These are phyloP conservation scores for Naematelia encephala DNA, from an alignment of 768 basidiomycete species.

Conservation along the genomic window DNA sequence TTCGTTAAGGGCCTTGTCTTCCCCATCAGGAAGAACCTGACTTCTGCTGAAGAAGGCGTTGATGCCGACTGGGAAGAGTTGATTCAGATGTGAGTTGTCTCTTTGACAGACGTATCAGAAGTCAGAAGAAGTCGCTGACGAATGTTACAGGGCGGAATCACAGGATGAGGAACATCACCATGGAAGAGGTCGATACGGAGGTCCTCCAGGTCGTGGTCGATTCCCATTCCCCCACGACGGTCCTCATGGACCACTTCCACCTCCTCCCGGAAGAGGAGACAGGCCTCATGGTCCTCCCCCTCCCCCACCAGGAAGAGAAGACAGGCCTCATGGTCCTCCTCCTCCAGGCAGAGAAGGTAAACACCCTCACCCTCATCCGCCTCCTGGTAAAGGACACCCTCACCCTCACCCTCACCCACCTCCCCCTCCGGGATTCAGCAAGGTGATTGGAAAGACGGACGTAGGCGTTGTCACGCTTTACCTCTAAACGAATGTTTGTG, in stretches of 20 bases:
- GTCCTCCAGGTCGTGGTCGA: too few relatives aligned
- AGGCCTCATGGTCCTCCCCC: neutral
- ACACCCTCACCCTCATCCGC: constrained; percentile 1
- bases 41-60: neutral
- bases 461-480: constrained; percentile 24
- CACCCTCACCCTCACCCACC: constrained; percentile 9
- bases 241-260: neutral
- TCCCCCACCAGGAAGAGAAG: constrained; percentile 1
- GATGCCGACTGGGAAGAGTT: neutral
- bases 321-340: neutral
- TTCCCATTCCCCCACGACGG: too few relatives aligned
- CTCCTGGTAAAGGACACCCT: neutral
- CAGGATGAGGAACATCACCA: neutral
- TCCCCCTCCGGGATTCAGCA: constrained; percentile 20
- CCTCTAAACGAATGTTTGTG: constrained; percentile 16
- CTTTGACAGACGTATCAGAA: neutral
- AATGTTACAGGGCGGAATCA: neutral
- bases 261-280: constrained; percentile 2
- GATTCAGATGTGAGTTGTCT: neutral
- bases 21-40: constrained; percentile 8
- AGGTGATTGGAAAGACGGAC: constrained; percentile 29
- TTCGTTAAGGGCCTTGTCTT: constrained; percentile 24
- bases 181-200: neutral
- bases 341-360: neutral
- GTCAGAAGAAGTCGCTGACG: too few relatives aligned